Evolutionary conservation across 768 basidiomycete genomes (phyloP), one percentile per base, ranked within the genome.

Genomic region (Galerina sulciceps): DNA sequence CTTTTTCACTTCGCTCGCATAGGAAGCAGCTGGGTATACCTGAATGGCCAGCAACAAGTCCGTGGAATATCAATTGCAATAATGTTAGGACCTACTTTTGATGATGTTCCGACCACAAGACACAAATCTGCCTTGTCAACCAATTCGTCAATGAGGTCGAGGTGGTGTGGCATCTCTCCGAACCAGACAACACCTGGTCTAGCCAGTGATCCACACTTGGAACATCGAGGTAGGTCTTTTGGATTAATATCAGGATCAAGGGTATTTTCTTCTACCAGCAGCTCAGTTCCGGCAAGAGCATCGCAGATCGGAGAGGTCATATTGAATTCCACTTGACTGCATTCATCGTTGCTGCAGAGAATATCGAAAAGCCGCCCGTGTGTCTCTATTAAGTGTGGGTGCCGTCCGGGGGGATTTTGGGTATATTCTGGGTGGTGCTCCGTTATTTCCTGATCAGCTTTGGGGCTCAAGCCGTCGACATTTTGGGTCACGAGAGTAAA

Each of bases 101-200:
- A 82, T 4, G 81, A 83, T 35, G 85, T 86, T 17, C 85, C 85
- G 52, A 86, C 71, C 5, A 86, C 81, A 2, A 87, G 69, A 48
- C 78, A 78, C 13, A 86, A 65, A 69, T 86, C 85, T 8, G 79
- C 81, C n/a, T 72, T 54, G 3, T 72, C 66, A 1, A 85, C 77
- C 10, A 81, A 41, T 15, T 72, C 57, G 42, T 77, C 71, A 50
- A 84, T 83, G 23, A 68, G 59, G 17, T 75, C 67, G 55, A 82
- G n/a, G 10, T 76, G 64, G 10, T 69, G 60, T 1, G 80, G 78
- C 36, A 17, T 61, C 63, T 86, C 85, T 3, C 79, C 81, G 61
- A 87, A 88, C 84, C 85, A 86, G 1, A 86, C 82, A 4, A 86
- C 83, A 3, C 78, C 84, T 6, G 85, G 83, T 18, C 84, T 73